A percentile compares a stretch with the other conserved stretches of the same genome.
phyloP scores from a whole-genome alignment of 2,329 filamentous ascomycete genomes.

The Claviceps paspali region DNA sequence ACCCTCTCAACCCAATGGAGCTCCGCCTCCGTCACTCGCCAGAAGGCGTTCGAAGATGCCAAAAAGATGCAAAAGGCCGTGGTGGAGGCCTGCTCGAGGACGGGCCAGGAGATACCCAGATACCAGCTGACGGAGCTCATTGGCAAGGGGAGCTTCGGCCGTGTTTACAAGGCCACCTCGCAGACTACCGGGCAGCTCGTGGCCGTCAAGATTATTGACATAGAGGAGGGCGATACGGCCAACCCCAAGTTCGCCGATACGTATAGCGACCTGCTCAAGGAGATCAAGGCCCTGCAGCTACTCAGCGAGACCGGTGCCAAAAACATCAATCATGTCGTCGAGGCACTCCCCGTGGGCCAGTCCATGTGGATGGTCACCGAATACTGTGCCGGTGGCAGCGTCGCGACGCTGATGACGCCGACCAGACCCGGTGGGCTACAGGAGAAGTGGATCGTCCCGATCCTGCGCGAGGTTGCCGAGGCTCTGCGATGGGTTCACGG shows the following conservation, averaged over 20 bases:
- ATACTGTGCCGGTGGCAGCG: slow-evolving; percentile 72
- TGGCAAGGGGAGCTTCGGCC: slow-evolving; percentile 59
- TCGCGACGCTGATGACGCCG: slow-evolving; percentile 58
- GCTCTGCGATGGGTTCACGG: slow-evolving; percentile 53
- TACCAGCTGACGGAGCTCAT: slow-evolving; percentile 60
- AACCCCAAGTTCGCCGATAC: slow-evolving; percentile 51
- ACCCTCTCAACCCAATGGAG: slow-evolving; percentile 27
- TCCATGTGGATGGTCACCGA: slow-evolving; percentile 82
- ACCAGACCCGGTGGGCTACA: slow-evolving; percentile 48
- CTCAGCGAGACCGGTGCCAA: slow-evolving; percentile 59
- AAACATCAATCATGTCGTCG: slow-evolving; percentile 71
- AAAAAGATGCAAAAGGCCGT: slow-evolving; percentile 53
- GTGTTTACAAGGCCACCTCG: slow-evolving; percentile 52
- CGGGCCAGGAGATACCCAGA: slow-evolving; percentile 43
- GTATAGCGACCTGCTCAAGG: slow-evolving; percentile 54
- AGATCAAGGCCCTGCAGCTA: slow-evolving; percentile 54
- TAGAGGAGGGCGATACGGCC: slow-evolving; percentile 58
- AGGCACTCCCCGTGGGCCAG: slow-evolving; percentile 61
- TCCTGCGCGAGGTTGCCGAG: slow-evolving; percentile 49
- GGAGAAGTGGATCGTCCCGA: slow-evolving; percentile 56
- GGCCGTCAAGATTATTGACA: slow-evolving; percentile 71
- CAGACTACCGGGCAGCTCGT: slow-evolving; percentile 38
- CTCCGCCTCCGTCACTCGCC: slow-evolving; percentile 32
- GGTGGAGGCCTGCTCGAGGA: slow-evolving; percentile 43
- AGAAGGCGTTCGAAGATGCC: slow-evolving; percentile 53